Base-by-base conservation (phyloP, 1,284 basidiomycete genomes). In the Meripilus lineatus region DNA sequence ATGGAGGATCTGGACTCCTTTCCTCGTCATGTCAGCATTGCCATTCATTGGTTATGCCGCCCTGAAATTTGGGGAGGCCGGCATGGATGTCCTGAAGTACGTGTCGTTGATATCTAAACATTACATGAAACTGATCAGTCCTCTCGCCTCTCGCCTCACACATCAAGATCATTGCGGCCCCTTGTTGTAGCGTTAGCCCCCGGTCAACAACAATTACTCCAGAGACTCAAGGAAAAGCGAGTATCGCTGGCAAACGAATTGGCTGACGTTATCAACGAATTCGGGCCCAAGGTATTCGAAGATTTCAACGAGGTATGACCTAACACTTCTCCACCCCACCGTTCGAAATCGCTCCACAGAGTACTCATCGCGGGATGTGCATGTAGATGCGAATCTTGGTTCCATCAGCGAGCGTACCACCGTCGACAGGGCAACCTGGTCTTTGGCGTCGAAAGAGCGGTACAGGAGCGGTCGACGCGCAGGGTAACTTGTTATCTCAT, bases 41-140 rank as follows among this genome's bases (percentile, higher is more conserved):
- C 96, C 96, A 5, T 80, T 87, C 58, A 88, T 98, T 69, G 94
- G 90, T 40, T 93, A 90, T 61, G 93, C 93, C 6, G 91, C 95
- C 8, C 77, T 99, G 50, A 98, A 98, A 66, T 99, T 99, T 61
- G 95, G 95, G 37, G 96, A 99, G 66, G 96, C 95, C 15, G 96
- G 96, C 28, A 88, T 98, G 81, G 96, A 99, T 61, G 93, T 99
- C 26, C 77, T 96, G 52, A 99, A 99, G 92, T 96, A 50, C 53
- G 75, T 58, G n/a, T 69, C 61, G 66, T 72, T n/a, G 21, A 10
- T 5, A 21, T 39, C 20, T 20, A 30, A 30, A 30, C 28, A 10
- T 30, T 8, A 30, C 28, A 30, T 8, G n/a, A 30, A 30, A 10
- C n/a, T 30, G 28, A n/a, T n/a, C n/a, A n/a, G n/a, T n/a, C n/a